Evolutionary conservation across 257 asterid species (phyloP).

Genomic region (Solanum clarkiae): DNA sequence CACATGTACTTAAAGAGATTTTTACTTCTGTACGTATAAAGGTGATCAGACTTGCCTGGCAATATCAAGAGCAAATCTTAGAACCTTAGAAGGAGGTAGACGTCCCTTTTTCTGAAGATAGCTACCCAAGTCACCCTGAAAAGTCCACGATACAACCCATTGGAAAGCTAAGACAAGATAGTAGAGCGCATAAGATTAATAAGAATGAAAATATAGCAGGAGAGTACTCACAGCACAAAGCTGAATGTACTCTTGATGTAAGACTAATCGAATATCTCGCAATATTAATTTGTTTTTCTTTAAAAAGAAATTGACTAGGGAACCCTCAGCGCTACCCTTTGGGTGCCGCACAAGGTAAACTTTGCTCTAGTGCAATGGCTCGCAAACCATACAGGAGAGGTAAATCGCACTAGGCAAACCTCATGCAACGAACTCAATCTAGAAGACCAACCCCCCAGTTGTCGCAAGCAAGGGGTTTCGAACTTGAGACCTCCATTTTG

Average conservation of each 20-base stretch:
- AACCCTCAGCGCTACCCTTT: too few relatives aligned
- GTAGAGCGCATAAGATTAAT: neutral
- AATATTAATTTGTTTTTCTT: too few relatives aligned
- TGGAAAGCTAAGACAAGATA: neutral
- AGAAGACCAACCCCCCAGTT: too few relatives aligned
- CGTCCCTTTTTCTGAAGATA: constrained; percentile 92
- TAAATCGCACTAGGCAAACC: too few relatives aligned
- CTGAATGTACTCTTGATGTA: neutral
- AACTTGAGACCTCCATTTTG: too few relatives aligned
- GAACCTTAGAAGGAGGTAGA: constrained; percentile 70
- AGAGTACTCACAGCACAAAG: neutral
- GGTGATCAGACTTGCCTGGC: constrained; percentile 52
- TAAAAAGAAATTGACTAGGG: too few relatives aligned
- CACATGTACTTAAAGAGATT: neutral
- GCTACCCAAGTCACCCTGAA: constrained; percentile 72
- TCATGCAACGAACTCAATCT: too few relatives aligned
- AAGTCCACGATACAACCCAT: constrained; percentile 2
- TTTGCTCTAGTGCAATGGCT: too few relatives aligned
- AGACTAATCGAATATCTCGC: neutral
- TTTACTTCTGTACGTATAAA: neutral
- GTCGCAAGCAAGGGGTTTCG: too few relatives aligned
- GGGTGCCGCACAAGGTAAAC: too few relatives aligned
- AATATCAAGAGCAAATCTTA: constrained; percentile 80
- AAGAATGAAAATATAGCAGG: neutral
- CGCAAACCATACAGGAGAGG: too few relatives aligned